Evolutionary conservation across 371 early-diverging fungal genomes (phyloP).

Genomic region (Mortierella sp.): DNA sequence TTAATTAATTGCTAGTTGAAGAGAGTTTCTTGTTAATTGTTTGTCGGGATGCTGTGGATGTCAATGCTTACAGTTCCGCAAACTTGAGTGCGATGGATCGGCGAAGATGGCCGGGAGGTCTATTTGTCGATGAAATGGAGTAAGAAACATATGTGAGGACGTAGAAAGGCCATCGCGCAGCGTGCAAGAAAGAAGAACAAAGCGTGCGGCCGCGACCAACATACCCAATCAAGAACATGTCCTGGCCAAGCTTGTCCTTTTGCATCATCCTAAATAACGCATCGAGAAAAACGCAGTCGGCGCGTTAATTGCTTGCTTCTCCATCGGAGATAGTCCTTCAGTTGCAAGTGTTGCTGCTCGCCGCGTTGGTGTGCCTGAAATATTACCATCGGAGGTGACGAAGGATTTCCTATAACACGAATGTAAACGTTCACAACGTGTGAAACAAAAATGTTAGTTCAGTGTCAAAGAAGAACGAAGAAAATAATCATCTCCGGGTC

Average conservation of each 20-base stretch:
- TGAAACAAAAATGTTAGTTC: neutral
- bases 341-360: neutral
- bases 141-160: neutral
- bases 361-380: neutral
- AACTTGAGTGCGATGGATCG: conserved; percentile 80
- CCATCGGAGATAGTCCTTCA: neutral
- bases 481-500: neutral
- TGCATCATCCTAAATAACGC: conserved; percentile 71
- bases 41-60: neutral
- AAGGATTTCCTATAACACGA: conserved; percentile 72
- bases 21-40: neutral
- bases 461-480: neutral
- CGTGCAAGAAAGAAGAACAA: neutral
- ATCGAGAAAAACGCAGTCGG: neutral
- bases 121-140: neutral
- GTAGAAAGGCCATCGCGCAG: neutral
- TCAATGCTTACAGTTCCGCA: conserved; percentile 74
- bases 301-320: neutral
- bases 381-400: conserved; percentile 75
- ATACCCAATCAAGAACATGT: conserved; percentile 85
- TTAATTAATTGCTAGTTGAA: neutral
- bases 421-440: neutral
- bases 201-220: neutral
- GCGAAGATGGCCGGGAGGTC: conserved; percentile 81
- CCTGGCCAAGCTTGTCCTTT: conserved; percentile 84